A percentile compares a stretch with the other conserved stretches of the same genome.
Conservation (phyloP, 495 filamentous ascomycete genomes). For the Penicillium angulare region DNA sequence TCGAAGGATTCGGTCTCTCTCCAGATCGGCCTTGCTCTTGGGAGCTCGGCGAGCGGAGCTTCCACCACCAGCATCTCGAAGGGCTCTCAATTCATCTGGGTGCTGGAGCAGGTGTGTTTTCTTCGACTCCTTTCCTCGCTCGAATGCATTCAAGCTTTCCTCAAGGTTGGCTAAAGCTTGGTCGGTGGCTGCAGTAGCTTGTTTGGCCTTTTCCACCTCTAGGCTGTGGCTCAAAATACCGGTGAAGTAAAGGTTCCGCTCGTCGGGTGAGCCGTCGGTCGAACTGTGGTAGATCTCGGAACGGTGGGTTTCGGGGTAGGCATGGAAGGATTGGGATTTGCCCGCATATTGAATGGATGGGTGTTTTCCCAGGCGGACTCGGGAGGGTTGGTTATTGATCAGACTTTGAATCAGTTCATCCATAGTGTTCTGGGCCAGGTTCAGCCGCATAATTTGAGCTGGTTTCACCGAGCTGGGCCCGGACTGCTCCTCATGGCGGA, state of each 20-base stretch:
- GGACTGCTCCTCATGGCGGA: slow-evolving; percentile 37
- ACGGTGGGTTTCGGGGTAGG: slow-evolving; percentile 45
- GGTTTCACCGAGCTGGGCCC: slow-evolving; percentile 32
- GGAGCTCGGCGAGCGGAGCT: slow-evolving; percentile 20
- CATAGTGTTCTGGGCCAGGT: slow-evolving; percentile 61
- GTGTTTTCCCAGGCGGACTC: slow-evolving; percentile 45
- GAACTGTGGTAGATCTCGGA: slow-evolving; percentile 50
- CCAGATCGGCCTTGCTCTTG: slow-evolving; percentile 38
- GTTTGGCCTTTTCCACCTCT: slow-evolving; percentile 54
- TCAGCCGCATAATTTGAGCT: slow-evolving; percentile 61
- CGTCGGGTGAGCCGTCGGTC: slow-evolving; percentile 28
- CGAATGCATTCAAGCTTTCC: slow-evolving; percentile 46
- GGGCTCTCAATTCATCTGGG: slow-evolving; percentile 36
- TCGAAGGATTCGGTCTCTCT: slow-evolving; percentile 46
- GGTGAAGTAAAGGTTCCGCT: slow-evolving; percentile 50
- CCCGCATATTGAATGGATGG: slow-evolving; percentile 52
- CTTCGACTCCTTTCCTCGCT: slow-evolving; percentile 54
- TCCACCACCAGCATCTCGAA: slow-evolving; percentile 22
- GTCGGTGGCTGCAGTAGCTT: slow-evolving; percentile 50
- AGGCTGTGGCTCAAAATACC: slow-evolving; percentile 56
- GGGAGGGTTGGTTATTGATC: slow-evolving; percentile 58
- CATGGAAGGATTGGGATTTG: slow-evolving; percentile 51
- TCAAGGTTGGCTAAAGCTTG: slow-evolving; percentile 57
- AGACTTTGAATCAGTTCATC: slow-evolving; percentile 70
- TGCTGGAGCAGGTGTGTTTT: slow-evolving; percentile 45